These are phyloP conservation scores for Solanum gandarillasii DNA, from an alignment of 257 asterid species.

Conservation along the genomic window DNA sequence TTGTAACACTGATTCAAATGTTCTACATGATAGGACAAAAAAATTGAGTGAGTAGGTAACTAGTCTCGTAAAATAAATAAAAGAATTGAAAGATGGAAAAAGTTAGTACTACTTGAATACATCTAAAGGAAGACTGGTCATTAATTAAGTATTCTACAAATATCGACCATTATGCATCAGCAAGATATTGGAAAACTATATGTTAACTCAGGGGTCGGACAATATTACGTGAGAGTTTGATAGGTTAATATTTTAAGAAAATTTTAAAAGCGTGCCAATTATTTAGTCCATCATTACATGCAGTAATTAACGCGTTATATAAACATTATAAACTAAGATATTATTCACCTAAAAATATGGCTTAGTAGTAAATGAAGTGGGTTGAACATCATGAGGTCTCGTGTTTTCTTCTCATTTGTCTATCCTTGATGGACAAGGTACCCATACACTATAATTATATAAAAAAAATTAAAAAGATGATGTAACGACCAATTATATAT, in stretches of 20 bases:
- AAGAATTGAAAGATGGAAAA: not conserved
- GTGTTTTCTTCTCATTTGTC: not conserved
- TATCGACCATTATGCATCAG: not conserved
- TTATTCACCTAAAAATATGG: not conserved
- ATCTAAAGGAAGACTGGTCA: not conserved
- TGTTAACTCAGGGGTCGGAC: not conserved
- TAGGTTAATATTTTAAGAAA: not conserved
- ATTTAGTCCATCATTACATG: not conserved
- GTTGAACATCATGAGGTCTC: not conserved
- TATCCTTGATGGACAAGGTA: no score
- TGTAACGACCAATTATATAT: no score
- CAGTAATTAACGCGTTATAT: not conserved
- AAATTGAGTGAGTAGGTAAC: fast-evolving
- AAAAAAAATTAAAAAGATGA: no score
- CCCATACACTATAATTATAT: no score
- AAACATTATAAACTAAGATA: not conserved
- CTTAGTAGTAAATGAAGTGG: no score
- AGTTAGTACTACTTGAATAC: not conserved
- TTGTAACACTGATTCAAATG: no score
- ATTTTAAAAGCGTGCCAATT: not conserved
- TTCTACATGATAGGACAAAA: not conserved
- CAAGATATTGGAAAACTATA: not conserved
- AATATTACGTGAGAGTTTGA: not conserved
- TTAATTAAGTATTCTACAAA: not conserved
- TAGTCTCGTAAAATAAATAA: not conserved